Percentiles rank a stretch among this genome's conserved stretches.
These are phyloP conservation scores for Xylaria sp. DNA, from an alignment of 495 filamentous ascomycete species.

Conservation along the genomic window DNA sequence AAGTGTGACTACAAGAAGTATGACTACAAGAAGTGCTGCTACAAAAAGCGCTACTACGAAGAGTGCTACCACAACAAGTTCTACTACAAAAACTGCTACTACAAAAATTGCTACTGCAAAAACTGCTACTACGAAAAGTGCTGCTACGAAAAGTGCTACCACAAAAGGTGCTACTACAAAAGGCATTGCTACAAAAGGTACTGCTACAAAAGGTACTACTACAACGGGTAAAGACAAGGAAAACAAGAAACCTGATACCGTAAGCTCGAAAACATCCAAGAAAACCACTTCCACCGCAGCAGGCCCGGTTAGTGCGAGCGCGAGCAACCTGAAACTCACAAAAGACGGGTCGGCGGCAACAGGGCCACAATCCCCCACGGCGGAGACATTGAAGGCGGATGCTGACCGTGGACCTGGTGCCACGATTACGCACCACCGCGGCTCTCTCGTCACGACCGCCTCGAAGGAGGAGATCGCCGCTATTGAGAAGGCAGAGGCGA, in stretches of 20 bases:
- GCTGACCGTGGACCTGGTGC: conserved; percentile 39
- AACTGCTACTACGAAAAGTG: no score
- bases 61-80: no score
- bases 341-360: conserved; percentile 14
- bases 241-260: neutral
- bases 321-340: conserved; percentile 27
- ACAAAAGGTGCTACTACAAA: no score
- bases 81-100: no score
- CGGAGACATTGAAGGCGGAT: conserved; percentile 53
- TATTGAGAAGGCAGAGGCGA: conserved; percentile 47
- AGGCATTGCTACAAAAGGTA: no score
- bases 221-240: conserved; percentile 40
- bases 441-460: conserved; percentile 35
- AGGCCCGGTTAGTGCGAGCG: conserved; percentile 18
- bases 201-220: no score
- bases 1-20: no score
- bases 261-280: conserved; percentile 11
- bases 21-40: no score
- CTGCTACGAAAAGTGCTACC: no score
- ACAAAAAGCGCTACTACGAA: no score
- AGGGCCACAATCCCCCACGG: conserved; percentile 49
- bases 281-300: conserved; percentile 13
- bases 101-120: no score
- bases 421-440: conserved; percentile 42
- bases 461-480: conserved; percentile 48